phyloP scores from a whole-genome alignment of 257 asterid genomes.

The Rehmannia glutinosa region DNA sequence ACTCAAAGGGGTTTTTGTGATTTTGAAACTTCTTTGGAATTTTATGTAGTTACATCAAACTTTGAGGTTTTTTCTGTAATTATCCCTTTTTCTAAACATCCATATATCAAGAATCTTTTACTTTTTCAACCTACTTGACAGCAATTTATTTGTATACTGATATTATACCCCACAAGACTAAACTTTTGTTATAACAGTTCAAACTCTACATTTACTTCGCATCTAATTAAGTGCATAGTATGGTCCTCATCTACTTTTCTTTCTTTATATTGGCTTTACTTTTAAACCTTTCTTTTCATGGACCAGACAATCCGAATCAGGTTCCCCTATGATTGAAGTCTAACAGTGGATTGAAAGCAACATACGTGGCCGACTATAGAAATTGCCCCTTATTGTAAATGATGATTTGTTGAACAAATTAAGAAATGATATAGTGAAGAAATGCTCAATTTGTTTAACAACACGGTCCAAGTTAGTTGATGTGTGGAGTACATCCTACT shows the following conservation, averaged over 20 bases:
- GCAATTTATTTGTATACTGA: too few species aligned
- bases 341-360: constrained; percentile 22
- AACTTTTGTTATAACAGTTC: constrained; percentile 2
- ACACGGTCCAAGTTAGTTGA: constrained; percentile 28
- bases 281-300: constrained; percentile 15
- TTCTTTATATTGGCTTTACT: constrained; percentile 22
- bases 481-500: constrained; percentile 24
- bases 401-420: constrained; percentile 48
- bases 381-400: background rate
- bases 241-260: constrained; percentile 30
- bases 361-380: background rate
- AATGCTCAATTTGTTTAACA: too few species aligned
- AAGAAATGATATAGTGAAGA: too few species aligned
- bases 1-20: too few species aligned
- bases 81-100: too few species aligned
- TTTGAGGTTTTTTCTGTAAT: too few species aligned
- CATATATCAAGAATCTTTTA: constrained; percentile 19
- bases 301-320: constrained; percentile 18
- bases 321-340: constrained; percentile 7
- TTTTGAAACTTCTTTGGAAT: too few species aligned
- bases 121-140: background rate
- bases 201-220: background rate
- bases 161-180: constrained; percentile 3
- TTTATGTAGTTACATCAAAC: too few species aligned
- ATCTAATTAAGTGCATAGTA: background rate